Conservation (phyloP, 1,284 basidiomycete species). For the Wallemia hederae region DNA sequence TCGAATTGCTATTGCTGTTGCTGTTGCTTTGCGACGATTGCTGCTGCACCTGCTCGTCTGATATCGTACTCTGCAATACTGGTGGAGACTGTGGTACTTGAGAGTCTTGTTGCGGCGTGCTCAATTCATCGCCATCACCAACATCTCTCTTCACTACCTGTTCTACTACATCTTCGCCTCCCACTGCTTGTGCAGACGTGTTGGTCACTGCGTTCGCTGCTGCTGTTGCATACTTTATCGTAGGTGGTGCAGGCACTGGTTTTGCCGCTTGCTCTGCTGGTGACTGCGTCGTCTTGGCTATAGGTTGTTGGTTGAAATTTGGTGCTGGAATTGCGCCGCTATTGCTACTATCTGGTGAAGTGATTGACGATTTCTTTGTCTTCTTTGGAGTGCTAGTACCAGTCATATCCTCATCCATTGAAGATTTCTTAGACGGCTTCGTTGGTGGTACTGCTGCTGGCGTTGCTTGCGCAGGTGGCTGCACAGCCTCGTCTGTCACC, state of each 20-base stretch:
- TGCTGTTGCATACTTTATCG: slow-evolving; percentile 64
- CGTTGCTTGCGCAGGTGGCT: too few relatives aligned
- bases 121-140: neutral
- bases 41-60: slow-evolving; percentile 11
- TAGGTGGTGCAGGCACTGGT: slow-evolving; percentile 26
- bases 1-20: neutral
- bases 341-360: slow-evolving; percentile 5
- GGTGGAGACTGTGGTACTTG: slow-evolving; percentile 2
- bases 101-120: neutral
- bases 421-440: slow-evolving; percentile 1
- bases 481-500: slow-evolving; percentile 15
- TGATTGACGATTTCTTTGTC: slow-evolving; percentile 10
- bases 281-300: slow-evolving; percentile 13
- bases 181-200: slow-evolving; percentile 4
- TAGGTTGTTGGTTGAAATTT: slow-evolving; percentile 48
- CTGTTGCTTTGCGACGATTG: slow-evolving; percentile 5
- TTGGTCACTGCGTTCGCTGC: slow-evolving; percentile 46
- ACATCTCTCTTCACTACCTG: neutral
- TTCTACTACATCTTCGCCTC: neutral
- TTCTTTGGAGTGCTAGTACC: slow-evolving; percentile 5
- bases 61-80: neutral
- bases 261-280: slow-evolving; percentile 23
- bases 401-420: neutral
- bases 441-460: slow-evolving; percentile 4
- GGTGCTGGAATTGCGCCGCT: slow-evolving; percentile 27